Conservation (phyloP, 164 flowering plant genomes). For the Saururus chinensis region DNA sequence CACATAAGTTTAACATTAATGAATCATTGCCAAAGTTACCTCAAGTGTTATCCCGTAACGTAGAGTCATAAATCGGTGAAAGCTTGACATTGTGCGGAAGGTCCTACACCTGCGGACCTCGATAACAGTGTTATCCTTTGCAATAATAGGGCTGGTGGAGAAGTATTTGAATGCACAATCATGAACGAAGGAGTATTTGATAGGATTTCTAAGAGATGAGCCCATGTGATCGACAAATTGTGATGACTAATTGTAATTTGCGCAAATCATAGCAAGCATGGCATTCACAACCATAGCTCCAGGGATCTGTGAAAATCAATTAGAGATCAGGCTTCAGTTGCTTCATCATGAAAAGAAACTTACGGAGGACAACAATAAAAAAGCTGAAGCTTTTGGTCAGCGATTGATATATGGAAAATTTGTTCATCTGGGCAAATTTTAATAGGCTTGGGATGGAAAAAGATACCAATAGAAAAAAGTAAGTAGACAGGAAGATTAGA, state of each 20-base stretch:
- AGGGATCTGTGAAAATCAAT: conserved; percentile 43
- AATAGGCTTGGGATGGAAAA: too few relatives aligned
- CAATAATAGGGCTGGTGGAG: conserved; percentile 36
- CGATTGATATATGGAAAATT: too few relatives aligned
- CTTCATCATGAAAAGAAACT: background rate
- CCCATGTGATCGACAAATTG: conserved; percentile 50
- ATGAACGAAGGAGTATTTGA: conserved; percentile 9
- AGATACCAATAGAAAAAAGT: too few relatives aligned
- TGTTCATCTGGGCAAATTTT: too few relatives aligned
- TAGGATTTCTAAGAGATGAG: conserved; percentile 47
- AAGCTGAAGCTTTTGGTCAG: too few relatives aligned
- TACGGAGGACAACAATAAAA: too few relatives aligned
- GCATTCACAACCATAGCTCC: conserved; percentile 88
- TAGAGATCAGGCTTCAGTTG: background rate
- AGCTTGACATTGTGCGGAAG: conserved; percentile 29
- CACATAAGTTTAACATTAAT: background rate
- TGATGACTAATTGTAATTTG: conserved; percentile 26
- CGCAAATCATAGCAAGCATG: conserved; percentile 44
- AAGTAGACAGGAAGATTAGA: too few relatives aligned
- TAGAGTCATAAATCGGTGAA: conserved; percentile 38
- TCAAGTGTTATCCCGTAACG: conserved; percentile 42
- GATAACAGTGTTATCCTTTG: conserved; percentile 45
- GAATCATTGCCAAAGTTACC: conserved; percentile 22
- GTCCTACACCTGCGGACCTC: conserved; percentile 24
- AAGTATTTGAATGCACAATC: conserved; percentile 29